phyloP scores from a whole-genome alignment of 345 rosid genomes.

The Arabis hirsuta region DNA sequence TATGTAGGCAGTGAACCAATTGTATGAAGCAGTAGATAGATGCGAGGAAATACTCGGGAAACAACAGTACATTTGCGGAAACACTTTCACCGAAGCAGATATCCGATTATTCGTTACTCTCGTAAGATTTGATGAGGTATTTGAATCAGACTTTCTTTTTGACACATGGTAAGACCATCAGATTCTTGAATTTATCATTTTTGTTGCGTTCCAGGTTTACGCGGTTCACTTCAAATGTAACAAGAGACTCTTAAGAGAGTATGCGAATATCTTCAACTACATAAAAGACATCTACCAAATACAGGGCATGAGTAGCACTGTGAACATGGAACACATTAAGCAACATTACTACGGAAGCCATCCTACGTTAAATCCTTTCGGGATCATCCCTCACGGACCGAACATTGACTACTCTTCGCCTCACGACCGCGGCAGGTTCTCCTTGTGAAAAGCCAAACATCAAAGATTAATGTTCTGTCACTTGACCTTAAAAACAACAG shows the following conservation, averaged over 20 bases:
- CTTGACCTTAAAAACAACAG: slow-evolving; percentile 4
- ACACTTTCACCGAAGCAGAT: slow-evolving; percentile 71
- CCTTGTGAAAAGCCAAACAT: slow-evolving; percentile 11
- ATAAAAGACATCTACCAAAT: slow-evolving; percentile 69
- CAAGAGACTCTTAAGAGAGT: slow-evolving; percentile 76
- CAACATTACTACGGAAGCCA: slow-evolving; percentile 79
- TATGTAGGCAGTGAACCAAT: slow-evolving; percentile 68
- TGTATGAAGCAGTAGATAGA: slow-evolving; percentile 75
- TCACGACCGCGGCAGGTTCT: slow-evolving; percentile 60
- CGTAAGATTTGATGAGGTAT: slow-evolving; percentile 95
- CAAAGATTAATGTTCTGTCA: not conserved
- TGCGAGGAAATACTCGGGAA: slow-evolving; percentile 74
- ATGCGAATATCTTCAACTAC: slow-evolving; percentile 69
- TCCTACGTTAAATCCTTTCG: slow-evolving; percentile 66
- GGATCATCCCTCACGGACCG: slow-evolving; percentile 71
- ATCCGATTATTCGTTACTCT: slow-evolving; percentile 80
- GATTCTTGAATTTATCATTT: slow-evolving; percentile 17
- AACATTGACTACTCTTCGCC: slow-evolving; percentile 57
- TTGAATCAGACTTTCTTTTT: not conserved
- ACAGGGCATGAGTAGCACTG: slow-evolving; percentile 63
- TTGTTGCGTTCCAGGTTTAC: slow-evolving; percentile 52
- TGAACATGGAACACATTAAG: slow-evolving; percentile 76
- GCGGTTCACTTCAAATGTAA: slow-evolving; percentile 89
- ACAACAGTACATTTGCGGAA: slow-evolving; percentile 76
- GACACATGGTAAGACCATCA: not conserved